These are phyloP conservation scores for Quercus phellos DNA, from an alignment of 331 rosid genomes.

Conservation along the genomic window DNA sequence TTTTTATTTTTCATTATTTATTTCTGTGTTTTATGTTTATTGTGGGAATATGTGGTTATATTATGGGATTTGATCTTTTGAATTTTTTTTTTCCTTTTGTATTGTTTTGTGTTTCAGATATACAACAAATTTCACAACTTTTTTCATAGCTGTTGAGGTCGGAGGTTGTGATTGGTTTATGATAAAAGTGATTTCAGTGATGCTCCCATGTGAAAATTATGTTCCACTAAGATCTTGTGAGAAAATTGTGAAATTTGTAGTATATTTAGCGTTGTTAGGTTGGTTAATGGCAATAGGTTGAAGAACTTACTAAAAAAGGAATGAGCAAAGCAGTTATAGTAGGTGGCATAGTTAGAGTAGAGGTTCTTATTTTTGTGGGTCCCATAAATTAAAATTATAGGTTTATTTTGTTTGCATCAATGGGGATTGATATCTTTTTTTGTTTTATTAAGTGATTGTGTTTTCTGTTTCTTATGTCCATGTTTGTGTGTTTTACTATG, in stretches of 20 bases:
- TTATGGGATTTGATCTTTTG: not conserved
- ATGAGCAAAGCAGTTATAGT: not conserved
- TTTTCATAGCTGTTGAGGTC: too few species aligned
- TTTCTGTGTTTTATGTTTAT: not conserved
- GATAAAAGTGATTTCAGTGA: too few species aligned
- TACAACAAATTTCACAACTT: too few species aligned
- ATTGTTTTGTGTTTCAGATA: not conserved
- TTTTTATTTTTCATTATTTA: not conserved
- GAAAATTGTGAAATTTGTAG: too few species aligned
- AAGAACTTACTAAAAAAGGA: too few species aligned
- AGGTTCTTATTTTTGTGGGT: constrained; percentile 8
- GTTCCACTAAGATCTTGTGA: too few species aligned
- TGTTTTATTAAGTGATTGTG: not conserved
- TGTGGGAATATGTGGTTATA: not conserved
- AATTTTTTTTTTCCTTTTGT: not conserved
- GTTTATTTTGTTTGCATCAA: not conserved
- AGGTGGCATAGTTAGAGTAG: not conserved
- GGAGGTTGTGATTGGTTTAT: too few species aligned
- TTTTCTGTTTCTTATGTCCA: not conserved
- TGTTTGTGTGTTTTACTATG: too few species aligned
- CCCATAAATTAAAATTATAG: not conserved
- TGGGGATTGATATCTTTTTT: not conserved
- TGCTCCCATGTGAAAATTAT: too few species aligned
- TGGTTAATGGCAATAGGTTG: not conserved
- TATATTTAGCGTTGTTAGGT: too few species aligned